These are phyloP conservation scores for Platanus orientalis DNA, from an alignment of 164 flowering plant species.

Conservation along the genomic window DNA sequence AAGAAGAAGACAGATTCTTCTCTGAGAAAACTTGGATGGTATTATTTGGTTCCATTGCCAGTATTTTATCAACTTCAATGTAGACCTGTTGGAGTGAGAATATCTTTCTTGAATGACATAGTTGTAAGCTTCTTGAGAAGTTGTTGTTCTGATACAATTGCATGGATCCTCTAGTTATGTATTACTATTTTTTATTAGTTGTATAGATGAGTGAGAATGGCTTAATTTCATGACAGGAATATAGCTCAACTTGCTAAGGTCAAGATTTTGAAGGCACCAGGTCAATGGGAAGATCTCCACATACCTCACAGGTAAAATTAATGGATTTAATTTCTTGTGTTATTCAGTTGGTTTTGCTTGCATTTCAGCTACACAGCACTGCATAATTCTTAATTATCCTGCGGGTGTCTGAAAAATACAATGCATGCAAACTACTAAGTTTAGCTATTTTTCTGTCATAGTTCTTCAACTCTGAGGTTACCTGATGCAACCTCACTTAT, in stretches of 20 bases:
- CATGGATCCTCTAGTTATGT: too few relatives aligned
- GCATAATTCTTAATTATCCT: not conserved
- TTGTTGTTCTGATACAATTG: too few relatives aligned
- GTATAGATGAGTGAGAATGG: too few relatives aligned
- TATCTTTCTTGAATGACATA: too few relatives aligned
- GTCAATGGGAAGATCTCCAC: conserved; percentile 51
- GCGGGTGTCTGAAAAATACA: not conserved
- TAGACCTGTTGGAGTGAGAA: too few relatives aligned
- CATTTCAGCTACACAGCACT: not conserved
- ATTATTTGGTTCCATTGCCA: too few relatives aligned
- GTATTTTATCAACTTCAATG: too few relatives aligned
- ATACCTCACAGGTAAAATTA: conserved; percentile 43
- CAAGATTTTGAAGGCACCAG: conserved; percentile 43
- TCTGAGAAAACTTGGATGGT: too few relatives aligned
- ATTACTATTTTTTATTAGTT: too few relatives aligned
- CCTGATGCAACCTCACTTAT: not conserved
- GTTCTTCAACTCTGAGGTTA: not conserved
- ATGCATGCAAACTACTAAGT: not conserved
- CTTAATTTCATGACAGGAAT: conserved; percentile 32
- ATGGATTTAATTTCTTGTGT: not conserved
- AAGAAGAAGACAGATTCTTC: not conserved
- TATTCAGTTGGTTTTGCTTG: not conserved
- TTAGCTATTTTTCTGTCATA: not conserved
- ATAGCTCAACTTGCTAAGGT: conserved; percentile 58
- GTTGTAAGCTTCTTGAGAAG: too few relatives aligned